Evolutionary conservation across 495 filamentous ascomycete genomes (phyloP), one percentile per base, ranked within the genome.

Genomic region (Penicillium riverlandense): DNA sequence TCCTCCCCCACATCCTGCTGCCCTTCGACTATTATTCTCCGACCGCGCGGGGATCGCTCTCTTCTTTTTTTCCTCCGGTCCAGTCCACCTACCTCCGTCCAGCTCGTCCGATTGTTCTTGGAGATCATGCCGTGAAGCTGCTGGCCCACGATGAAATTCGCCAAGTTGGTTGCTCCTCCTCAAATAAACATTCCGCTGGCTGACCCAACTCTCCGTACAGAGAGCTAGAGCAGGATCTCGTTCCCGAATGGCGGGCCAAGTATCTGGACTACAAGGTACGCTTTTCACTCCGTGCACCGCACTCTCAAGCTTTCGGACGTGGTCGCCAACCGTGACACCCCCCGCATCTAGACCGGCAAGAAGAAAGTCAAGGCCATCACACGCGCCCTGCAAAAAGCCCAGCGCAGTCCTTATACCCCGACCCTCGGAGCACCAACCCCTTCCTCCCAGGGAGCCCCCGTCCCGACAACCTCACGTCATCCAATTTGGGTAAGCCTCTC

Each of bases 211-310:
- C 22, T 34, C 37, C 37, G 37, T 29, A 43, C 44, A 84, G 80
- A 65, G 87, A 94, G 69, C 73, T 96, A 44, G 89, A 96, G 40
- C 79, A 83, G 59, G 85, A 92, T 45, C 78, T 86, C 22, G 87
- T 95, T 48, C 87, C 90, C 70, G 90, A 96, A 76, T 96, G 90
- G 90, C 78, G 84, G 52, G 80, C 78, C 50, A 94, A 95, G 63
- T 96, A 95, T 65, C 74, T 96, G 45, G 80, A 95, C 67, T 96
- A 96, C 71, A 94, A 89, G 75, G 84, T 80, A 37, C 9, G 29
- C n/a, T 29, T 43, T 22, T 22, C 22, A 4, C 22, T 22, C 22
- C 22, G 22, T 13, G 14, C 14, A 28, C 16, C 41, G 35, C 35
- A 22, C 2, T 4, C 22, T 22, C 2, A 22, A 22, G 22, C 22